phyloP scores from a whole-genome alignment of 345 rosid species.

The Aquilaria sinensis region DNA sequence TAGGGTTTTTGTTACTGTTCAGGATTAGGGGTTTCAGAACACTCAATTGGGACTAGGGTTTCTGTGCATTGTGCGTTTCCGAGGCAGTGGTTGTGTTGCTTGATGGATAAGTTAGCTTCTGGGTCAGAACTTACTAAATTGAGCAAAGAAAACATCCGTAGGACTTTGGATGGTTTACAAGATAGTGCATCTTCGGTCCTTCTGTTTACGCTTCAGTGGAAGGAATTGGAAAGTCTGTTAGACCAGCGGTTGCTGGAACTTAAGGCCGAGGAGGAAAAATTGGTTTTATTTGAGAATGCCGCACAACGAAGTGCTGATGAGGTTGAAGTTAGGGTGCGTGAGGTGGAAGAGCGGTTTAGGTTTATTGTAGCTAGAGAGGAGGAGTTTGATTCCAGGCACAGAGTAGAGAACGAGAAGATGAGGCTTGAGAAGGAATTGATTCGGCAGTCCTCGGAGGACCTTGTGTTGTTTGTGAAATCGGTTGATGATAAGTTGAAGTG shows the following conservation, averaged over 20 bases:
- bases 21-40: too few species aligned
- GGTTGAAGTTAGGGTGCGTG: slow-evolving; percentile 11
- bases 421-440: slow-evolving; percentile 8
- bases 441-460: slow-evolving; percentile 5
- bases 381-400: slow-evolving; percentile 11
- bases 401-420: slow-evolving; percentile 8
- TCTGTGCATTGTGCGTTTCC: background rate
- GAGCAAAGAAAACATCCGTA: slow-evolving; percentile 15
- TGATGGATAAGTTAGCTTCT: slow-evolving; percentile 10
- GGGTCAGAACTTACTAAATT: slow-evolving; percentile 13
- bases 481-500: slow-evolving; percentile 1
- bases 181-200: slow-evolving; percentile 35
- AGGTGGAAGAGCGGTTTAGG: slow-evolving; percentile 10
- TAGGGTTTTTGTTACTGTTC: too few species aligned
- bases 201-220: slow-evolving; percentile 35
- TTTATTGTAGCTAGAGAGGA: slow-evolving; percentile 23
- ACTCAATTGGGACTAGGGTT: too few species aligned
- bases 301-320: slow-evolving; percentile 12
- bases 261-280: slow-evolving; percentile 11
- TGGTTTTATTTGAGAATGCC: background rate
- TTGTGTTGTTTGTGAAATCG: slow-evolving; percentile 5
- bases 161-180: slow-evolving; percentile 26
- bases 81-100: background rate
- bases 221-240: slow-evolving; percentile 34
- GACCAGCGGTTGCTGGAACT: slow-evolving; percentile 28